Base-by-base conservation (phyloP, 116 monocot genomes). In the Dioscorea cayenensis region DNA sequence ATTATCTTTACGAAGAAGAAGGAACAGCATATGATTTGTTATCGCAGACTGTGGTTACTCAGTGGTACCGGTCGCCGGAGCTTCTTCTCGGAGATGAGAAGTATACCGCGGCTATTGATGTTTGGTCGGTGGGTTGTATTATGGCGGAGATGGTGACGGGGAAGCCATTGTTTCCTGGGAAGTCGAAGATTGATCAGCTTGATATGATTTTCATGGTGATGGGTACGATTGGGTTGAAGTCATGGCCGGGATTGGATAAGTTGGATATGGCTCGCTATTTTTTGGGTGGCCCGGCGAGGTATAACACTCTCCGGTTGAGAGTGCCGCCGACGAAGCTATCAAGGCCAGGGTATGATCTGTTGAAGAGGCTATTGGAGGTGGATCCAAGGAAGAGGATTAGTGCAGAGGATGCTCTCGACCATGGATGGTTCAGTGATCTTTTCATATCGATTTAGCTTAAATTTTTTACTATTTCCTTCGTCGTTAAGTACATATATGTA, bases 61-160 rank as follows among this genome's bases (percentile, higher is more conserved):
- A 21, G 35, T 60, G 71, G 71, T 60, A 71, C 3, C 17, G 17
- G 18, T 16, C 37, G 21, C 36, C 60, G 60, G 60, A 37, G 60
- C 20, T 61, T 19, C 21, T 70, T 32, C 61, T 71, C 36, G 71
- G 71, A 9, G 17, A 36, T 6, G 6, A 3, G 37, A 55, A 61
- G 19, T 71, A 71, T 60, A 27, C 59, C 12, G 14, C 60, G 5
- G 17, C 20, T 10, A 14, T 71, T 4, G 71, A 71, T 61, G 14
- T 61, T 20, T 71, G 71, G 71, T 19, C 71, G 3, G 25, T 61
- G 4, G 71, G 71, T 0, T 71, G 71, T 37, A 61, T 71, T 12
- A 36, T 60, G 71, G 71, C 71, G 37, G 71, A 71, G 71, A 35
- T 32, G 20, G 36, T 61, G 5, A 2, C 19, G 19, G 37, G 20